Conservation (phyloP, 345 rosid genomes). For the Syzygium aromaticum region DNA sequence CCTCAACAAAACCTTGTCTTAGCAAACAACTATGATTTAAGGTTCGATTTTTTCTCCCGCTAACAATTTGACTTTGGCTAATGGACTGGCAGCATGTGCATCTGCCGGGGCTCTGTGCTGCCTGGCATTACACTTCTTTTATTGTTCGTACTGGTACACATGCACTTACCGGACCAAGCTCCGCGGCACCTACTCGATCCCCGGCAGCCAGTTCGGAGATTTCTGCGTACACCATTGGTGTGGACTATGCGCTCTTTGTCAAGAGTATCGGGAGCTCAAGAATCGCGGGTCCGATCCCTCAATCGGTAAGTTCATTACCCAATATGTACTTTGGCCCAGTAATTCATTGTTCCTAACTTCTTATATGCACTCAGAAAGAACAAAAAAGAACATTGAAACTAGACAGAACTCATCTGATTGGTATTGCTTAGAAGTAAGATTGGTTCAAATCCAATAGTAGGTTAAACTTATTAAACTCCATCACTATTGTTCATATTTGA, state of each 20-base stretch:
- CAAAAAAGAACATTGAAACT: neutral
- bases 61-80: neutral
- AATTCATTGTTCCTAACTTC: neutral
- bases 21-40: neutral
- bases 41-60: neutral
- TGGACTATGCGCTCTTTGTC: slow-evolving; percentile 2
- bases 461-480: neutral
- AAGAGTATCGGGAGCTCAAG: slow-evolving; percentile 12
- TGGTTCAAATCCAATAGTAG: neutral
- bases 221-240: slow-evolving; percentile 2
- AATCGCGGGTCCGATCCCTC: slow-evolving; percentile 3
- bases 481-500: neutral
- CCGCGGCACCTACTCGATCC: neutral
- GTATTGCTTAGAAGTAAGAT: neutral
- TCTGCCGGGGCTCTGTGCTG: neutral
- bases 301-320: neutral
- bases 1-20: neutral
- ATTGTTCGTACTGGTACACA: neutral
- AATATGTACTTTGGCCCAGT: neutral
- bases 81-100: neutral
- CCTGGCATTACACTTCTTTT: neutral
- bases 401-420: neutral
- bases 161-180: slow-evolving; percentile 8
- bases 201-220: neutral
- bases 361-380: neutral